Evolutionary conservation across 2,329 filamentous ascomycete genomes (phyloP).

Genomic region (Curvularia lunata): DNA sequence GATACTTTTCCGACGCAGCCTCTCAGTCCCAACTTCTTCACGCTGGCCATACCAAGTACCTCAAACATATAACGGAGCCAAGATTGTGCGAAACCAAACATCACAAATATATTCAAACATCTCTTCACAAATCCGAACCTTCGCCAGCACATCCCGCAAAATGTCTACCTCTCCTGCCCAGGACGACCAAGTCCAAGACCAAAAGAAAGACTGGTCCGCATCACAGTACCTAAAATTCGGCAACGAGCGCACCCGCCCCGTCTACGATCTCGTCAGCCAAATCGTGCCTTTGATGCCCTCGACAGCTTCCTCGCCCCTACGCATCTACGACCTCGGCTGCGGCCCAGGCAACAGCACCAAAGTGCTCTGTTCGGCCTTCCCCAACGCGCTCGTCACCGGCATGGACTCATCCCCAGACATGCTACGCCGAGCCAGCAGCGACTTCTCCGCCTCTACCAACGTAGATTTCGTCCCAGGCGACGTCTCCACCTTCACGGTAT

Average conservation of each 20-base stretch:
- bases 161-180: background rate
- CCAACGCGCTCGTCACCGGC: slow-evolving; percentile 56
- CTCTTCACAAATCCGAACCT: background rate
- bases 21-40: background rate
- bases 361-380: slow-evolving; percentile 57
- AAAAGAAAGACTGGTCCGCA: slow-evolving; percentile 59
- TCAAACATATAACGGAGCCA: background rate
- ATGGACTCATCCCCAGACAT: slow-evolving; percentile 64
- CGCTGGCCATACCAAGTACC: background rate
- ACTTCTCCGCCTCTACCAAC: slow-evolving; percentile 32
- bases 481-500: slow-evolving; percentile 51
- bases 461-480: slow-evolving; percentile 58
- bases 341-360: slow-evolving; percentile 66
- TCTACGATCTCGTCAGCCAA: slow-evolving; percentile 60
- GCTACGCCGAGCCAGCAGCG: slow-evolving; percentile 57
- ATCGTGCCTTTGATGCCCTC: slow-evolving; percentile 47
- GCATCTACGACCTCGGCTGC: slow-evolving; percentile 65
- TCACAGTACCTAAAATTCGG: slow-evolving; percentile 64
- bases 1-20: slow-evolving; percentile 8
- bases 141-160: background rate
- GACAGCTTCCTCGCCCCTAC: slow-evolving; percentile 32
- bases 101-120: background rate
- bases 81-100: no score
- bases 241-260: slow-evolving; percentile 60
- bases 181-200: background rate